These are phyloP conservation scores for Bothriochloa decipiens DNA, from an alignment of 176 grass and related monocot genomes.

Conservation along the genomic window DNA sequence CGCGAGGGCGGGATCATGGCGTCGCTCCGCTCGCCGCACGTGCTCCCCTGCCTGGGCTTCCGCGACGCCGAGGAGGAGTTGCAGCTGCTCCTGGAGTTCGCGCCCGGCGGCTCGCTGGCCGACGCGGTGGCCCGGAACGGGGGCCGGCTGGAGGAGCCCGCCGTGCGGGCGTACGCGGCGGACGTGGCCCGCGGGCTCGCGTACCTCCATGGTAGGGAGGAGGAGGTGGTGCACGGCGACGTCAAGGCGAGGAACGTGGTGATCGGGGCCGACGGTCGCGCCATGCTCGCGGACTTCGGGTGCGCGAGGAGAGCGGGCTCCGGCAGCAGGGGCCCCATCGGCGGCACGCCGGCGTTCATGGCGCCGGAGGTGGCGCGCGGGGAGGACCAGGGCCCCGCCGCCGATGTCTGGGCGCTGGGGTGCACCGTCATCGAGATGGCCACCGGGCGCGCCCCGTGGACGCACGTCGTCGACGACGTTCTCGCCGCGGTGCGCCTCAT, in stretches of 20 bases:
- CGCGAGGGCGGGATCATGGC: slow-evolving; percentile 68
- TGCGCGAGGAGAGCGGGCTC: slow-evolving; percentile 43
- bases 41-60: slow-evolving; percentile 69
- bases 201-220: slow-evolving; percentile 62
- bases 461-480: slow-evolving; percentile 36
- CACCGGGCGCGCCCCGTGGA: slow-evolving; percentile 67
- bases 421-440: slow-evolving; percentile 85
- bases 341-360: slow-evolving; percentile 92
- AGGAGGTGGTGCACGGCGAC: slow-evolving; percentile 64
- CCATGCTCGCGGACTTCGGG: slow-evolving; percentile 84
- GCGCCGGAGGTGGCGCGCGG: slow-evolving; percentile 86
- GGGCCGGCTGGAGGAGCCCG: slow-evolving; percentile 50
- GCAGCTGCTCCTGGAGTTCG: slow-evolving; percentile 76
- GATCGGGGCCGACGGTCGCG: slow-evolving; percentile 59
- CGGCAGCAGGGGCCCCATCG: slow-evolving; percentile 22
- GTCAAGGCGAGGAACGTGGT: slow-evolving; percentile 81
- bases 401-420: slow-evolving; percentile 82
- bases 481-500: slow-evolving; percentile 62
- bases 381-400: slow-evolving; percentile 67
- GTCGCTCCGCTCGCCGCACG: slow-evolving; percentile 59
- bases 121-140: slow-evolving; percentile 57
- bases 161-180: slow-evolving; percentile 43
- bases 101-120: slow-evolving; percentile 72
- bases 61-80: slow-evolving; percentile 22
- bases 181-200: slow-evolving; percentile 65